Evolutionary conservation across 139 green algal genomes (phyloP).

Genomic region (Picochlorum sp.): DNA sequence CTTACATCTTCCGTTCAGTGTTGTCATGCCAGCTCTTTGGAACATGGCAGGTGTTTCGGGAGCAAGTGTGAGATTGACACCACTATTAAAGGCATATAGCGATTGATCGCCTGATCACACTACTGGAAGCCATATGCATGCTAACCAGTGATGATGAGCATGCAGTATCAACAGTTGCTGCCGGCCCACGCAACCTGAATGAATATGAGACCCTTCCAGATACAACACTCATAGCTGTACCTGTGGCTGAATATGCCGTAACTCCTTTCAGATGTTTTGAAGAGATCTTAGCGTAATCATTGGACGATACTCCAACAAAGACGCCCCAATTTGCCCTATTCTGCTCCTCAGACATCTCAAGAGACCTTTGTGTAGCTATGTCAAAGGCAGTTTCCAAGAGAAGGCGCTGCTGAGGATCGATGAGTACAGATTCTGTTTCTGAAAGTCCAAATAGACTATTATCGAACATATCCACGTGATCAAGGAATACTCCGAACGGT

Average conservation of each 20-base stretch:
- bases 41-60: slow-evolving; percentile 46
- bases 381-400: slow-evolving; percentile 46
- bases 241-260: slow-evolving; percentile 49
- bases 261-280: slow-evolving; percentile 18
- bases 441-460: slow-evolving; percentile 16
- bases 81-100: slow-evolving; percentile 40
- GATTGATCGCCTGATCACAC: slow-evolving; percentile 14
- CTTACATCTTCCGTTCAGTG: slow-evolving; percentile 76
- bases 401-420: slow-evolving; percentile 78
- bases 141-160: slow-evolving; percentile 68
- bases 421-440: slow-evolving; percentile 43
- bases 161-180: slow-evolving; percentile 72
- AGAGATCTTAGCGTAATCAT: slow-evolving; percentile 25
- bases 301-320: slow-evolving; percentile 34
- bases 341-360: slow-evolving; percentile 12
- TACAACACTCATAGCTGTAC: slow-evolving; percentile 46
- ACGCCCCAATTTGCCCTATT: slow-evolving; percentile 25
- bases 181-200: slow-evolving; percentile 61
- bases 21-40: slow-evolving; percentile 61
- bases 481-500: slow-evolving; percentile 56
- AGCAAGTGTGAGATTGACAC: slow-evolving; percentile 62
- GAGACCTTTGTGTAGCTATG: slow-evolving; percentile 11
- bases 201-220: slow-evolving; percentile 66
- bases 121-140: slow-evolving; percentile 52
- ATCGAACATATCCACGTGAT: slow-evolving; percentile 47